Evolutionary conservation across 768 basidiomycete species (phyloP), one percentile per base, ranked within the genome.

Genomic region (Imleria badia): DNA sequence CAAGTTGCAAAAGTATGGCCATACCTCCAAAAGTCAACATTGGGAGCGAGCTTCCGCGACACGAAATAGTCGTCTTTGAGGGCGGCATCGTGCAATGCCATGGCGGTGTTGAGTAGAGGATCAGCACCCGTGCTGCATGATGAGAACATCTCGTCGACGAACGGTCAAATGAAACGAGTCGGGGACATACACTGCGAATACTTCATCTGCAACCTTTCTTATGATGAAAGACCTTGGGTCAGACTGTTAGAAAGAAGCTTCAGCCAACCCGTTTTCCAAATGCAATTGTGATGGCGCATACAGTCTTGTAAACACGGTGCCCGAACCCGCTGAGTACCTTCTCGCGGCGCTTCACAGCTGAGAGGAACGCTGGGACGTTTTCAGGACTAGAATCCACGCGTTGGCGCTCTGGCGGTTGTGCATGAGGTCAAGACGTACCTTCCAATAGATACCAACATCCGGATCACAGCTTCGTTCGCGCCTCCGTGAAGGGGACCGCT

Each of bases 161-260:
- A 45, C 14, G 15, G 22, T 13, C 10, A 34, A 35, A 19, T 5
- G 45, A 20, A 49, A 26, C 9, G 42, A 47, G 39, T 41, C 17
- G 39, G 41, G 30, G 52, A 73, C 83, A 55, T 67, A 91, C 89
- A 92, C 82, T 68, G 84, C 83, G 75, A 94, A 94, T n/a, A 94
- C 92, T 59, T 94, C 91, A 66, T 92, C 86, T 9, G 93, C 94
- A 5, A 85, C 92, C 73, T 89, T 88, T 54, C 92, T 86, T 47
- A 96, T 89, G 66, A 96, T 91, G 69, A 88, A 91, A 6, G 90
- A 93, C 20, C 94, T 83, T 22, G 94, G 94, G 70, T 96, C 94
- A 15, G 91, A 93, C 87, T 91, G 26, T 51, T 43, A 30, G 45
- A 36, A 30, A 52, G 40, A 31, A 30, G 6, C 11, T 14, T 56